Evolutionary conservation across 495 filamentous ascomycete species (phyloP), one percentile per base, ranked within the genome.

Genomic region (Bathelium albidoporum): DNA sequence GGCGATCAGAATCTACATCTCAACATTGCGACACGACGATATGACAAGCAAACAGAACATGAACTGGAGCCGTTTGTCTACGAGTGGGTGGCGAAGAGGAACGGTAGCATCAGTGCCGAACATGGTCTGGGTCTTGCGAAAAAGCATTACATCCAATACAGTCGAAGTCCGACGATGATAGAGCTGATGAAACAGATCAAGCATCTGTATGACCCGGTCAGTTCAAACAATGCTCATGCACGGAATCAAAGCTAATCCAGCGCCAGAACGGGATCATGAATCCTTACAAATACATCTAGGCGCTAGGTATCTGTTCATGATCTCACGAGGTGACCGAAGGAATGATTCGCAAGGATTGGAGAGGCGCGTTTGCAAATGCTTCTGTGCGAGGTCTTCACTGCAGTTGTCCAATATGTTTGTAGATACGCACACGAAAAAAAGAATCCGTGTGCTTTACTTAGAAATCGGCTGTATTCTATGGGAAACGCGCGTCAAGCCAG

Each of bases 1-100:
- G 94, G 94, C 32, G 94, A 98, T 73, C 85, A 88, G 2, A 98
- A 98, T 73, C 73, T 98, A 66, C 94, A 98, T 75, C 77, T 98
- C 62, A 98, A 98, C 74, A 80, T 98, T 20, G 77, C 89, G 0
- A 87, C 87, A 28, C 77, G 93, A 63, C 76, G 85, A 62, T 97
- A 90, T 73, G 89, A 91, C 74, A 91, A 90, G 77, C 79, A 85
- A 60, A 91, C 97, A 26, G 94, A 98, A 79, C 83, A 91, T 76
- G 83, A 79, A 49, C 82, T 98, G 28, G 94, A 98, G 77, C 94
- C 94, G 2, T 98, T 87, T 77, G 87, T 98, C 32, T 98, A 96
- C 71, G 91, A 97, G 74, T 97, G 94, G 94, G 93, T 98, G 63
- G 80, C 83, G 62, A 82, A 88, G 75, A 80, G 87, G 41, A 87